A percentile compares a stretch with the other conserved stretches of the same genome.
phyloP scores from a whole-genome alignment of 805 yeast species.

The Jamesozyma spencerorum region DNA sequence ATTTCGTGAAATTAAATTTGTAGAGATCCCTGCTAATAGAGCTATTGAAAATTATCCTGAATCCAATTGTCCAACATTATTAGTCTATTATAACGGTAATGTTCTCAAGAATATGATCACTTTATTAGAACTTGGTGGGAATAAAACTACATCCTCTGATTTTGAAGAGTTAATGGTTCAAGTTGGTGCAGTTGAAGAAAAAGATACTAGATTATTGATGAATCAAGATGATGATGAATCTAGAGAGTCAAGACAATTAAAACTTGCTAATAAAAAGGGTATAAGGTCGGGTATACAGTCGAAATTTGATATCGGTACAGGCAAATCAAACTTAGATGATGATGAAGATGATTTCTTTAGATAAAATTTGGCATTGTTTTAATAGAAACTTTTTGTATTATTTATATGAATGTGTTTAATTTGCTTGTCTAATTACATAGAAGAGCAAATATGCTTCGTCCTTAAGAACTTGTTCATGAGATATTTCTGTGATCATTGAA shows the following conservation, averaged over 20 bases:
- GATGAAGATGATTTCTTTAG: slow-evolving; percentile 43
- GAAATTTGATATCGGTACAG: slow-evolving; percentile 28
- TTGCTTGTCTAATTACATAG: slow-evolving; percentile 39
- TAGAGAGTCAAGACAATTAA: slow-evolving; percentile 42
- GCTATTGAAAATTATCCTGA: slow-evolving; percentile 93
- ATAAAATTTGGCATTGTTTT: slow-evolving; percentile 22
- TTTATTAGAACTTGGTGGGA: slow-evolving; percentile 74
- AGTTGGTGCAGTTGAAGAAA: slow-evolving; percentile 52
- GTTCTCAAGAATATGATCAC: slow-evolving; percentile 78
- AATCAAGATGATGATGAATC: slow-evolving; percentile 55
- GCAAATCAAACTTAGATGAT: slow-evolving; percentile 32
- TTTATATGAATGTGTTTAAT: slow-evolving; percentile 4
- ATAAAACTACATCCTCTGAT: slow-evolving; percentile 58
- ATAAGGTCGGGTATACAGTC: slow-evolving; percentile 35
- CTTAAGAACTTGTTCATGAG: slow-evolving; percentile 54
- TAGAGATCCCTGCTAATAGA: slow-evolving; percentile 82
- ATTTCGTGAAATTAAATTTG: slow-evolving; percentile 78
- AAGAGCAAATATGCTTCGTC: slow-evolving; percentile 76
- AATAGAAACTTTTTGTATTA: neutral
- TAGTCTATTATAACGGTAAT: slow-evolving; percentile 69
- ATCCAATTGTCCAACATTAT: slow-evolving; percentile 79
- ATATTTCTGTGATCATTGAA: slow-evolving; percentile 60
- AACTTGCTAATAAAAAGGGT: slow-evolving; percentile 42
- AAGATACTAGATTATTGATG: slow-evolving; percentile 56
- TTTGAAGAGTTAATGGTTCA: slow-evolving; percentile 64